A percentile compares a stretch with the other conserved stretches of the same genome.
Conservation (phyloP, 345 rosid genomes). For the Draba incana region DNA sequence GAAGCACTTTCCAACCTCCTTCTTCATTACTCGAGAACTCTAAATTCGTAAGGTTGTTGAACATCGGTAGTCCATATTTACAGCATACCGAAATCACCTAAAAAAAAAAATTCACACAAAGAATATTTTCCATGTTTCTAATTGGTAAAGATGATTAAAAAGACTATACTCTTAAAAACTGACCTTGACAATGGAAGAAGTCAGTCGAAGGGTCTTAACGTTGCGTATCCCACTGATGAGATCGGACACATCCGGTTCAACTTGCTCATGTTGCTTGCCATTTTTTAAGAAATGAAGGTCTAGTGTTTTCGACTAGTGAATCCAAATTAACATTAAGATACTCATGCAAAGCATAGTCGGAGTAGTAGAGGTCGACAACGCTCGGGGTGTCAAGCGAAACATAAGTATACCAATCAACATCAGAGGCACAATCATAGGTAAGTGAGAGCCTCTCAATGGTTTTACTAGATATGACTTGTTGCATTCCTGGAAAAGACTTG, state of each 20-base stretch:
- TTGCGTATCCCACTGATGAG: background rate
- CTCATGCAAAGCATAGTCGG: background rate
- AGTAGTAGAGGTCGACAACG: background rate
- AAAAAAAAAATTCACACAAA: background rate
- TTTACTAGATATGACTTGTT: background rate
- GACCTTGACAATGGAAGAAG: background rate
- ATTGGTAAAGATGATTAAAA: background rate
- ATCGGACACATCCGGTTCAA: background rate
- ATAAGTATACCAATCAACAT: background rate
- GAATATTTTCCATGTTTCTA: background rate
- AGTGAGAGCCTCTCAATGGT: background rate
- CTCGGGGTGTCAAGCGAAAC: background rate
- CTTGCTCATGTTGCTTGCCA: background rate
- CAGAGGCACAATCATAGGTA: background rate
- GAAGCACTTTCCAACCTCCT: background rate
- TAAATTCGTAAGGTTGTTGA: background rate
- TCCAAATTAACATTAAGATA: background rate
- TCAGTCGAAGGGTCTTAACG: background rate
- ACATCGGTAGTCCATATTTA: conserved; percentile 3
- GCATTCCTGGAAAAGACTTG: background rate
- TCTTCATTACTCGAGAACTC: background rate
- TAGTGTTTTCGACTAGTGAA: background rate
- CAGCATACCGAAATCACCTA: background rate
- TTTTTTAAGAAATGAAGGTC: background rate
- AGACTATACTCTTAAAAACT: background rate